Conservation (phyloP, 1,284 basidiomycete species). For the Boletus albobrunnescens region DNA sequence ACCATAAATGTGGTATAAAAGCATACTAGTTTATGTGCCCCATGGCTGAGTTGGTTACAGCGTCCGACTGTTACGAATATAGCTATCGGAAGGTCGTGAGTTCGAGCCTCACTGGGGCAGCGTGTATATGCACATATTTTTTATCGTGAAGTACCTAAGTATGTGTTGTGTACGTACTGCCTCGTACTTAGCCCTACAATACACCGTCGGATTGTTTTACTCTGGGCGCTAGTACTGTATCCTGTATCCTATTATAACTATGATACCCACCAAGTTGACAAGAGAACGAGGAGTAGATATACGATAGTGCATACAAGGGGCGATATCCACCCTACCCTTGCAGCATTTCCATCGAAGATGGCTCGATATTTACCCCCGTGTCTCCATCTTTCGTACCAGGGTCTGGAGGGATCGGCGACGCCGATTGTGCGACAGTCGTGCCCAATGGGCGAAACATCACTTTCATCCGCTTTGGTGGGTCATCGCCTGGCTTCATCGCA, state of each 20-base stretch:
- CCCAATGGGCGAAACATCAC: slow-evolving; percentile 59
- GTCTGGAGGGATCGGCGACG: slow-evolving; percentile 52
- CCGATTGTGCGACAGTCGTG: slow-evolving; percentile 28
- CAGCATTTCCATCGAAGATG: not conserved
- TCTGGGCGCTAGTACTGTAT: slow-evolving; percentile 5
- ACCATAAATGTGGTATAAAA: too few species aligned
- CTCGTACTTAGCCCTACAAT: too few species aligned
- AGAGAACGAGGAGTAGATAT: slow-evolving; percentile 14
- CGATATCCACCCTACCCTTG: not conserved
- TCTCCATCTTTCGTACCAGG: slow-evolving; percentile 70
- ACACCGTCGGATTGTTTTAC: not conserved
- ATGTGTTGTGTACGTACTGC: too few species aligned
- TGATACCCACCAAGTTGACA: slow-evolving; percentile 5
- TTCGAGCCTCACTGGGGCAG: slow-evolving; percentile 74
- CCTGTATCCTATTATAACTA: slow-evolving; percentile 5
- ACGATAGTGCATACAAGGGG: slow-evolving; percentile 4
- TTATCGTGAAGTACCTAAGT: too few species aligned
- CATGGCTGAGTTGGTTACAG: slow-evolving; percentile 81
- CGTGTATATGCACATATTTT: not conserved
- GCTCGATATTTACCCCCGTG: slow-evolving; percentile 52
- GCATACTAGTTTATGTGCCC: slow-evolving; percentile 42
- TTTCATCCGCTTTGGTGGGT: slow-evolving; percentile 74
- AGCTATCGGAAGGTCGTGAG: slow-evolving; percentile 68
- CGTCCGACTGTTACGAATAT: slow-evolving; percentile 73
- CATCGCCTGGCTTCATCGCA: slow-evolving; percentile 49